These are phyloP conservation scores for Ormosia emarginata DNA, from an alignment of 306 rosid species.

Conservation along the genomic window DNA sequence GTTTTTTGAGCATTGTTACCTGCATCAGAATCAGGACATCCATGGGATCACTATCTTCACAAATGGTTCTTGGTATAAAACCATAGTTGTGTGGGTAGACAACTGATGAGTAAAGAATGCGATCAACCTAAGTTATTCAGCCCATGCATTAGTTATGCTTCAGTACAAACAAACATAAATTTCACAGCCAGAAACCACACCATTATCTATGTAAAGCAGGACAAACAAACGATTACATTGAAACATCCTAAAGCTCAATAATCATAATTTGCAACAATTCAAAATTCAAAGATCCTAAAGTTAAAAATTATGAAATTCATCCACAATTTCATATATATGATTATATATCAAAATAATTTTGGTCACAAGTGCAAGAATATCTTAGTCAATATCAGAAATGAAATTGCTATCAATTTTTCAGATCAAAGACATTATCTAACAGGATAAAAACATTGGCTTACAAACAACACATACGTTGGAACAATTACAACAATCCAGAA, in stretches of 20 bases:
- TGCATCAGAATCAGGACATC: slow-evolving; percentile 95
- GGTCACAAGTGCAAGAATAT: not conserved
- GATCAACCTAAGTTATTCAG: slow-evolving; percentile 67
- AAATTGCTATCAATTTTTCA: no score
- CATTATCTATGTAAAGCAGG: not conserved
- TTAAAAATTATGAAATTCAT: not conserved
- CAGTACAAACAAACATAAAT: not conserved
- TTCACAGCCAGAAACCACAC: not conserved
- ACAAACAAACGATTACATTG: not conserved
- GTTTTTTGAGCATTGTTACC: slow-evolving; percentile 45
- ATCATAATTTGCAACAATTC: not conserved
- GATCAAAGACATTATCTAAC: no score
- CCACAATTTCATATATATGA: not conserved
- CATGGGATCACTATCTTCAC: slow-evolving; percentile 98
- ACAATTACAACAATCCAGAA: not conserved
- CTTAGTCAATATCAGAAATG: not conserved
- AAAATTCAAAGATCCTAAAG: not conserved
- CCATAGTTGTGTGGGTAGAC: slow-evolving; percentile 99
- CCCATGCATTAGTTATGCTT: slow-evolving; percentile 19
- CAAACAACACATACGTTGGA: not conserved
- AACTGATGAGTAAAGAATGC: slow-evolving; percentile 94
- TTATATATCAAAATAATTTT: not conserved
- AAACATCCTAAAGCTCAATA: not conserved
- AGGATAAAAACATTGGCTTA: not conserved
- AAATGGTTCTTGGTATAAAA: slow-evolving; percentile 88